Base-by-base conservation (phyloP, 2,329 filamentous ascomycete species). In the Fusarium vanettenii region DNA sequence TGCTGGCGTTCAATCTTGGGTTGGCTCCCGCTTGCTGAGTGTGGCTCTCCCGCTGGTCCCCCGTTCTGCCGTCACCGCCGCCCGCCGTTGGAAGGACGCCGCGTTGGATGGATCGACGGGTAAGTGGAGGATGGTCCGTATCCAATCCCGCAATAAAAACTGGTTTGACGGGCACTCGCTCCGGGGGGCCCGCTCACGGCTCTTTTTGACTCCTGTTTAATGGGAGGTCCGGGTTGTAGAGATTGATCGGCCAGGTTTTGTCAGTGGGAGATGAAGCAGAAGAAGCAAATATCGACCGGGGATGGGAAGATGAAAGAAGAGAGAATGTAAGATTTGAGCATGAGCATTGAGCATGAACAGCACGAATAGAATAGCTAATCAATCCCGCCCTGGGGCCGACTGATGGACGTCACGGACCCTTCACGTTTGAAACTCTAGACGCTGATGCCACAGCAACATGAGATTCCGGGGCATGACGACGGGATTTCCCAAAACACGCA, bases 61-160 rank as follows among this genome's bases (percentile, higher is more conserved):
- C 72, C 64, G 52, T 74, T 70, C 61, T 29, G 37, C 69, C 60
- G 72, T 75, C 67, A 52, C 69, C 72, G 70, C 69, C 74, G 37
- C 27, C 48, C 66, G 31, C 33, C 31, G 55, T 29, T 39, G 56
- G 56, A 37, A 48, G 31, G 22, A 25, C 29, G 33, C 56, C 22
- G 33, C n/a, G 20, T 59, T 22, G 52, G 13, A 62, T 74, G 64
- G 71, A 62, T 50, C 59, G 57, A 45, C 64, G 43, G 55, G 50
- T 37, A 35, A 37, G 33, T 48, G 11, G 39, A 68, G 50, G 39
- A 48, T 48, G 31, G 41, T 20, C 39, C 57, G 57, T 60, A 60
- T 56, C 50, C 50, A 31, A 56, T 56, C 48, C 48, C 48, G 48
- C 27, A 52, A 52, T 35, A 57, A 60, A 60, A 56, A 35, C 50